These are phyloP conservation scores for Suillus variegatus DNA, from an alignment of 768 basidiomycete species.

Conservation along the genomic window DNA sequence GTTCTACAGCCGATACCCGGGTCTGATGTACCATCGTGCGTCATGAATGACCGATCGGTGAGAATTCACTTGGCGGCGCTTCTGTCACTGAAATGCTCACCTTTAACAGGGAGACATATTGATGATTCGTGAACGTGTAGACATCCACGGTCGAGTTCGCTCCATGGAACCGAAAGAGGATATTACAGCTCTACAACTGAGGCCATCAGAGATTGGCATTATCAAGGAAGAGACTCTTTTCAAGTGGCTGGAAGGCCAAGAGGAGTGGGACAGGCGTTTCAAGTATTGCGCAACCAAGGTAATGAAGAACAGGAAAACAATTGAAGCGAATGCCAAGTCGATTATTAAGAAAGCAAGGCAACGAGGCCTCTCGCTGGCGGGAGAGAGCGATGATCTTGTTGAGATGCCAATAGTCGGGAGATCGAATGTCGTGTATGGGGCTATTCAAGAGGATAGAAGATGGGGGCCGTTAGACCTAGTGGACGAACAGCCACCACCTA, in stretches of 20 bases:
- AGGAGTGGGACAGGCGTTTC: slow-evolving; percentile 61
- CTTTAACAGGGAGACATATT: slow-evolving; percentile 24
- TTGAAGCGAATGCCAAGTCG: slow-evolving; percentile 45
- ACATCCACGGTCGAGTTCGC: slow-evolving; percentile 57
- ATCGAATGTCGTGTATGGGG: slow-evolving; percentile 15
- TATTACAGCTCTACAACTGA: slow-evolving; percentile 53
- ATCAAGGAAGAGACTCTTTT: slow-evolving; percentile 73
- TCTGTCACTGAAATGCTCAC: neutral
- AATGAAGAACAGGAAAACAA: slow-evolving; percentile 43
- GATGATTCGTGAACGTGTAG: slow-evolving; percentile 77
- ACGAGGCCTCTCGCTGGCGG: slow-evolving; percentile 42
- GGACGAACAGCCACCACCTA: slow-evolving; percentile 69
- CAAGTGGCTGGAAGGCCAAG: slow-evolving; percentile 66
- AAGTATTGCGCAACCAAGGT: slow-evolving; percentile 41
- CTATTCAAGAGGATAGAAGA: slow-evolving; percentile 42
- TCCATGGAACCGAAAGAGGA: slow-evolving; percentile 63
- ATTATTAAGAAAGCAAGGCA: slow-evolving; percentile 46
- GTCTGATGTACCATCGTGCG: neutral
- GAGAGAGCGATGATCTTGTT: slow-evolving; percentile 3
- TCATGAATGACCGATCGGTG: neutral
- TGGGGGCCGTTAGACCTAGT: slow-evolving; percentile 62
- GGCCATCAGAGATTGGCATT: slow-evolving; percentile 59
- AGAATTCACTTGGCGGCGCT: neutral
- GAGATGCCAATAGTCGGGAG: slow-evolving; percentile 7
- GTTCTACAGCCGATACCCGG: slow-evolving; percentile 20